Evolutionary conservation across 2,329 filamentous ascomycete genomes (phyloP).

Genomic region (Cladosporium sp.): DNA sequence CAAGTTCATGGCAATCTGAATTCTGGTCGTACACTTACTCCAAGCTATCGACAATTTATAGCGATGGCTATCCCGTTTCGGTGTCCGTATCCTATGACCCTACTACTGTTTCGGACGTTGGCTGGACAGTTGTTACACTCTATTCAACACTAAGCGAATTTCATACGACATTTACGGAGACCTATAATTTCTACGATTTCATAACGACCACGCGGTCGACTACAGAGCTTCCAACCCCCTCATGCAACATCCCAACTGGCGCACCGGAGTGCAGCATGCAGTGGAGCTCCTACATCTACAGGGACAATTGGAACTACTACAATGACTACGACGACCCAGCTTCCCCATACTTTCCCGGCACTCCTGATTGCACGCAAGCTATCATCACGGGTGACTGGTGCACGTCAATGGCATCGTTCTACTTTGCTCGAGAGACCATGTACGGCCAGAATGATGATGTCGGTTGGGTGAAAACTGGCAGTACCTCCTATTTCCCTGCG

Average conservation of each 20-base stretch:
- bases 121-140: neutral
- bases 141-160: neutral
- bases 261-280: neutral
- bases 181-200: neutral
- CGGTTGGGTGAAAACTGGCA: neutral
- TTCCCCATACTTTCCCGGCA: neutral
- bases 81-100: constrained; percentile 1
- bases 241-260: neutral
- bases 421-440: neutral
- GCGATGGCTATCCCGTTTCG: constrained; percentile 3
- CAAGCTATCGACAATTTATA: neutral
- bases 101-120: neutral
- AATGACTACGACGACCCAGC: neutral
- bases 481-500: constrained; percentile 15
- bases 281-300: constrained; percentile 7
- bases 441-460: neutral
- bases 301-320: neutral
- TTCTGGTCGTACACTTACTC: neutral
- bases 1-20: neutral
- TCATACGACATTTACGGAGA: neutral
- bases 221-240: neutral
- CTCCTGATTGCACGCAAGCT: constrained; percentile 2
- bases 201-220: neutral
- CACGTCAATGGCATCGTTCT: constrained; percentile 2
- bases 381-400: neutral